A percentile compares a stretch with the other conserved stretches of the same genome.
These are phyloP conservation scores for Lactifluus hygrophoroides DNA, from an alignment of 768 basidiomycete species.

Conservation along the genomic window DNA sequence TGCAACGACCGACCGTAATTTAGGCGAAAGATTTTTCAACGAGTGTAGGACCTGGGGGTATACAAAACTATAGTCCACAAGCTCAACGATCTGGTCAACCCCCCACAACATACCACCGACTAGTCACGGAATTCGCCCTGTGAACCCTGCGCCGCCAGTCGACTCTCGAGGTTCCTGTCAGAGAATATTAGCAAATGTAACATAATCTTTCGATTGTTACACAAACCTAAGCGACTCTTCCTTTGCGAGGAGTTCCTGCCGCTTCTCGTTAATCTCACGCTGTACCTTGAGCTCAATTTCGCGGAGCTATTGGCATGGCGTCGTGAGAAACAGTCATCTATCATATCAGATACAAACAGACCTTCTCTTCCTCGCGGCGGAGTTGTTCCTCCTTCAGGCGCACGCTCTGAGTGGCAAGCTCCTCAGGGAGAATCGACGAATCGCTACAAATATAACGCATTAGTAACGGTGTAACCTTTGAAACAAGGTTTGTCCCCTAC, in stretches of 20 bases:
- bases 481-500: slow-evolving; percentile 32
- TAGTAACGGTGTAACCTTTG: slow-evolving; percentile 9
- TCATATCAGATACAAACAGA: slow-evolving; percentile 25
- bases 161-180: slow-evolving; percentile 76
- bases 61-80: slow-evolving; percentile 17
- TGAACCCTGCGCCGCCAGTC: slow-evolving; percentile 82
- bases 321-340: not conserved
- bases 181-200: not conserved
- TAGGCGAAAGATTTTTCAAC: slow-evolving; percentile 4
- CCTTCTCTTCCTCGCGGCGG: slow-evolving; percentile 93
- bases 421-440: slow-evolving; percentile 89
- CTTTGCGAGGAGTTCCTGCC: slow-evolving; percentile 93
- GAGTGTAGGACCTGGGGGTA: slow-evolving; percentile 24
- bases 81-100: slow-evolving; percentile 16
- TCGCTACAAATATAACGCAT: slow-evolving; percentile 40
- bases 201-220: not conserved
- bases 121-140: slow-evolving; percentile 71
- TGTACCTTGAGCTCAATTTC: slow-evolving; percentile 98
- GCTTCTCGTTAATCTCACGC: slow-evolving; percentile 95
- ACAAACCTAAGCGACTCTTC: slow-evolving; percentile 84
- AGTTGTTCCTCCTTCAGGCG: slow-evolving; percentile 99
- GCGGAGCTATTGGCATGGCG: slow-evolving; percentile 52
- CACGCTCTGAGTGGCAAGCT: slow-evolving; percentile 92
- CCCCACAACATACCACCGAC: slow-evolving; percentile 20
- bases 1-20: too few relatives aligned